Conservation (phyloP, 2,329 filamentous ascomycete genomes). For the Celoporthe dispersa region DNA sequence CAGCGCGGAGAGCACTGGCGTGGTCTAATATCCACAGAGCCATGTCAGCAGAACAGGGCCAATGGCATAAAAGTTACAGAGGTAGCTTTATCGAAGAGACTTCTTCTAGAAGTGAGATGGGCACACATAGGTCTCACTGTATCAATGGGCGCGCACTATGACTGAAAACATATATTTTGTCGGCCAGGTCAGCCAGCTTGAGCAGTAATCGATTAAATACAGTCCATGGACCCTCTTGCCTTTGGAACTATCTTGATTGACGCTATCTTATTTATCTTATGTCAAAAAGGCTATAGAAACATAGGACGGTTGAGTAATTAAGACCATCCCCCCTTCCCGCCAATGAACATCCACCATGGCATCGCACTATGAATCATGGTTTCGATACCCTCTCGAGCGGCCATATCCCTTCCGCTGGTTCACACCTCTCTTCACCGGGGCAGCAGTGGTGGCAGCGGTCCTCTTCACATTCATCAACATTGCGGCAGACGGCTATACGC, state of each 20-base stretch:
- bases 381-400: conserved; percentile 25
- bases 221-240: neutral
- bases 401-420: conserved; percentile 29
- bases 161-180: neutral
- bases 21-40: neutral
- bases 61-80: neutral
- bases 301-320: neutral
- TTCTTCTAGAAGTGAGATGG: neutral
- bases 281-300: neutral
- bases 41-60: neutral
- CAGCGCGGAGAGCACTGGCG: neutral
- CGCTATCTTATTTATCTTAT: neutral
- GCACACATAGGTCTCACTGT: neutral
- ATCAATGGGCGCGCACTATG: neutral
- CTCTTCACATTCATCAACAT: conserved; percentile 26
- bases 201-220: neutral
- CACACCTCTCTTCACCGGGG: conserved; percentile 15
- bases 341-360: conserved; percentile 8
- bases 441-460: neutral
- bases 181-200: neutral
- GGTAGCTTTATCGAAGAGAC: neutral
- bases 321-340: neutral
- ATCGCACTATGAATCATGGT: conserved; percentile 7
- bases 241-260: neutral
- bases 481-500: conserved; percentile 21